These are phyloP conservation scores for Debaryomyces singareniensis DNA, from an alignment of 1,139 yeast genomes.

Conservation along the genomic window DNA sequence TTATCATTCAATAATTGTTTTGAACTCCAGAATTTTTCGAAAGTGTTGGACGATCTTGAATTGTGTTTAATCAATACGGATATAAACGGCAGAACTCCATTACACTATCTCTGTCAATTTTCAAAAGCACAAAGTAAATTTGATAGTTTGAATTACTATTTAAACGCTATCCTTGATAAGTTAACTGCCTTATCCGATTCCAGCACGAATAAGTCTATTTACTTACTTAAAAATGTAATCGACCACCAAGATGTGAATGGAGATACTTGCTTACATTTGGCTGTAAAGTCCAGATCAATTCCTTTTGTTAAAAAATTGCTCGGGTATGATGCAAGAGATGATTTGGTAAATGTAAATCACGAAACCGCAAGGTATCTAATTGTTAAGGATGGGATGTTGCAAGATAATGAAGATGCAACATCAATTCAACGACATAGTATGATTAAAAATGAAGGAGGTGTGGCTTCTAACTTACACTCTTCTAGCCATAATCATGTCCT, in stretches of 20 bases:
- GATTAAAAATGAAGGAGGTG: neutral
- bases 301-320: constrained; percentile 35
- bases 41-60: constrained; percentile 63
- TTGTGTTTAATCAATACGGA: constrained; percentile 70
- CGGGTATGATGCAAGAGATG: constrained; percentile 44
- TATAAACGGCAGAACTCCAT: constrained; percentile 63
- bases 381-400: constrained; percentile 19
- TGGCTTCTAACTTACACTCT: neutral
- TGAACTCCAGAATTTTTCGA: constrained; percentile 70
- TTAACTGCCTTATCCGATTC: constrained; percentile 25
- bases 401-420: constrained; percentile 6
- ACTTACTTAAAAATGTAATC: constrained; percentile 53
- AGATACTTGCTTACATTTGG: constrained; percentile 63
- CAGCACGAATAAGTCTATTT: constrained; percentile 24
- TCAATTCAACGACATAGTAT: constrained; percentile 1
- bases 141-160: constrained; percentile 36
- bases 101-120: constrained; percentile 66
- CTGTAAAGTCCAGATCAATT: constrained; percentile 39
- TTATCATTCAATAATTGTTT: constrained; percentile 83
- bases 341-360: constrained; percentile 33
- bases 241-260: constrained; percentile 68
- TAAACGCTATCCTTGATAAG: constrained; percentile 33
- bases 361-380: constrained; percentile 33
- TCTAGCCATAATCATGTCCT: constrained; percentile 10
- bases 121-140: constrained; percentile 45